These are phyloP conservation scores for Pseudogymnoascus sp. DNA, from an alignment of 2,329 filamentous ascomycete species.

Conservation along the genomic window DNA sequence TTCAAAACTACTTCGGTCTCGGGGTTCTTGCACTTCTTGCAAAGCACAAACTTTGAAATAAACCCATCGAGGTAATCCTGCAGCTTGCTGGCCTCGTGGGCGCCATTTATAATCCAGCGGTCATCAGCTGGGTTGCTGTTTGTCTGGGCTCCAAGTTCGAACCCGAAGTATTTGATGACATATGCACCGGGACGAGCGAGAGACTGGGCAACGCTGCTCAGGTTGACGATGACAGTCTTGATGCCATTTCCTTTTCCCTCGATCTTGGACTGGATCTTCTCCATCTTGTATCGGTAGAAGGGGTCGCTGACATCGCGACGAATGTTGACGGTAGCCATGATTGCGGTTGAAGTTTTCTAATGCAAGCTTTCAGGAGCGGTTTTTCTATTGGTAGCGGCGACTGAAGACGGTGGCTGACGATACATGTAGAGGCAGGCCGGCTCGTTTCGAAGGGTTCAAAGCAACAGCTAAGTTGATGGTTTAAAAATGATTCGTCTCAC, in stretches of 20 bases:
- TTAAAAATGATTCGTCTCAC: conserved; percentile 6
- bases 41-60: conserved; percentile 97
- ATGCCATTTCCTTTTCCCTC: conserved; percentile 99
- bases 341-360: conserved; percentile 39
- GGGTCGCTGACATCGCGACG: conserved; percentile 95
- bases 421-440: conserved; percentile 6
- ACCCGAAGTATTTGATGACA: conserved; percentile 99
- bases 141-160: conserved; percentile 96
- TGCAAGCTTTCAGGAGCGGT: background rate
- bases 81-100: conserved; percentile 88
- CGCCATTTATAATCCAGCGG: conserved; percentile 99
- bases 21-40: conserved; percentile 99
- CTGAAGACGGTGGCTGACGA: conserved; percentile 3
- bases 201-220: conserved; percentile 86
- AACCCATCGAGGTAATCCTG: conserved; percentile 98
- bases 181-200: conserved; percentile 88
- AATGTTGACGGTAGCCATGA: conserved; percentile 97
- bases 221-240: conserved; percentile 96
- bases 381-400: background rate
- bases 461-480: conserved; percentile 4
- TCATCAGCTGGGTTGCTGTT: conserved; percentile 96
- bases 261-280: conserved; percentile 95
- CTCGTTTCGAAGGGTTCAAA: background rate
- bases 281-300: conserved; percentile 99
- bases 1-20: conserved; percentile 96